Evolutionary conservation across 108 stramenopile species (phyloP), one percentile per base, ranked within the genome.

Genomic region (Cyclotella choctawhatcheeana): DNA sequence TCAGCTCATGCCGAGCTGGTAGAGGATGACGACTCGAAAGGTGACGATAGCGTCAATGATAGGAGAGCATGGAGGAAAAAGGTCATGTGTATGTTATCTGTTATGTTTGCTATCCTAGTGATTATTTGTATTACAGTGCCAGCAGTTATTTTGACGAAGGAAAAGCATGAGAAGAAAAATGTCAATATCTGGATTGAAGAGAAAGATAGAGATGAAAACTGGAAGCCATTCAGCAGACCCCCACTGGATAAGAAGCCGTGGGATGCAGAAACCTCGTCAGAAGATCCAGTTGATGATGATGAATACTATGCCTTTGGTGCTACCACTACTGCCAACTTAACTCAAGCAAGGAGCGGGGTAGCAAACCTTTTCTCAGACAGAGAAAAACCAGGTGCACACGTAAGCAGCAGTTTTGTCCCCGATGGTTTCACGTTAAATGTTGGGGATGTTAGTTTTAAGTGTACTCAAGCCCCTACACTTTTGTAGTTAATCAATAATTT

Each of bases 1-100:
- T 67, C 66, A 20, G 66, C 66, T 53, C 66, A 50, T 21, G 66
- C 66, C 12, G 51, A 67, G 47, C 52, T 67, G 17, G 66, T 56
- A 12, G 55, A 56, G 12, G 55, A 56, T 30, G 29, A 56, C n/a
- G 29, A 30, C 1, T 31, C 29, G 2, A 56, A 56, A 18, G 51
- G 22, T 22, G 55, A 56, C 31, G 55, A 56, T 14, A 56, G 55
- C 20, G 27, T 56, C 30, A 10, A 31, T 1, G 55, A 56, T 56
- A 56, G 55, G 55, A 56, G 55, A 31, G 27, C 55, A 10, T 30
- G 29, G 10, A 56, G 55, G 29, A 14, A 18, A 12, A 56, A 56
- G 55, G 30, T 56, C 10, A 30, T 56, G 27, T 56, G 55, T 30
- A 31, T 56, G 29, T 31, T 56, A n/a, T n/a, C 55, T 1, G 12